These are phyloP conservation scores for Dacryopinax spathularia DNA, from an alignment of 768 basidiomycete species.

Conservation along the genomic window DNA sequence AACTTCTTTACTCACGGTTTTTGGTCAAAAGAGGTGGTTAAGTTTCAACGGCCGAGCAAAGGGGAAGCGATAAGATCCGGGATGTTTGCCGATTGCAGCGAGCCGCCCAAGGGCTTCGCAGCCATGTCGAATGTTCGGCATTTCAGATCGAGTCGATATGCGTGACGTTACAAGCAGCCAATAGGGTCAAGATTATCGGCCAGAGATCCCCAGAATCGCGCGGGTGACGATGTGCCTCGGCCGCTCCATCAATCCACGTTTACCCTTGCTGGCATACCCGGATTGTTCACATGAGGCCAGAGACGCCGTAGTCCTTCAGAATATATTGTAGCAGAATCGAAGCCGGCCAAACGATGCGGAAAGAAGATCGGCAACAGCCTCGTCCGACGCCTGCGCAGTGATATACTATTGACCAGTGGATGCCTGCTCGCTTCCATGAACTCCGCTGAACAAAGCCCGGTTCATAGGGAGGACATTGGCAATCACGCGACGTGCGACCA, in stretches of 20 bases:
- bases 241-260: background rate
- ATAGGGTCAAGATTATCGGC: background rate
- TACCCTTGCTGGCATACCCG: background rate
- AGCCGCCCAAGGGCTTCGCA: background rate
- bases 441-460: background rate
- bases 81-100: background rate
- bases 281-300: background rate
- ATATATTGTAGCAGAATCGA: background rate
- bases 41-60: background rate
- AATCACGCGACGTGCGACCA: background rate
- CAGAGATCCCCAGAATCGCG: background rate
- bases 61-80: background rate
- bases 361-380: background rate
- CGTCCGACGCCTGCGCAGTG: background rate
- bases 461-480: background rate
- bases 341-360: background rate
- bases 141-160: background rate
- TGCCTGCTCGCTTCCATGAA: background rate
- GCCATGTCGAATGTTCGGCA: background rate
- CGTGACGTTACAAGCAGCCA: background rate
- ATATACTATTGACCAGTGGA: background rate
- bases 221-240: background rate
- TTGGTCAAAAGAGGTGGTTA: background rate
- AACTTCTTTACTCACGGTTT: too few relatives aligned
- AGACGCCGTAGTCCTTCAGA: background rate